Conservation (phyloP, 768 basidiomycete species). For the Lactarius vividus region DNA sequence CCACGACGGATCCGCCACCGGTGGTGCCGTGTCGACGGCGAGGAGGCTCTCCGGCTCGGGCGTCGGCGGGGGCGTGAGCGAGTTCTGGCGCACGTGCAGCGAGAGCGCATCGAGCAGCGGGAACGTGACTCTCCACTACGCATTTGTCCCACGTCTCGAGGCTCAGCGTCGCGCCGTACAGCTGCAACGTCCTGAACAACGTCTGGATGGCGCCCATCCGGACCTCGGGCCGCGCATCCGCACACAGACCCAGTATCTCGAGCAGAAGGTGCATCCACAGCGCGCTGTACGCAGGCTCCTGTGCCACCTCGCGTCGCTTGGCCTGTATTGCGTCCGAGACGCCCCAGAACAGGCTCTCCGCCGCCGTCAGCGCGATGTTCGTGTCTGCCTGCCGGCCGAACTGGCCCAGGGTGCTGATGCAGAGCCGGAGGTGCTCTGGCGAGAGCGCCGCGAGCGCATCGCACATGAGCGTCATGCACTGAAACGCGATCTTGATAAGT, state of each 20-base stretch:
- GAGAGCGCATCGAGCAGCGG: conserved; percentile 76
- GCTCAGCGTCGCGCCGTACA: conserved; percentile 87
- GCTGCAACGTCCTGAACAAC: conserved; percentile 87
- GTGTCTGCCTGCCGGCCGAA: conserved; percentile 94
- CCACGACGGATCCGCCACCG: conserved; percentile 52
- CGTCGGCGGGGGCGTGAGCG: conserved; percentile 17
- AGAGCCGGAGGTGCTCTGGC: conserved; percentile 76
- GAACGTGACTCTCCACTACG: conserved; percentile 87
- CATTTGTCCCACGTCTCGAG: conserved; percentile 85
- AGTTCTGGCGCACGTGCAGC: conserved; percentile 46
- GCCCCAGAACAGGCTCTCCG: conserved; percentile 91
- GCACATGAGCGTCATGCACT: conserved; percentile 90
- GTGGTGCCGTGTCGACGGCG: neutral
- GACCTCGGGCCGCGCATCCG: conserved; percentile 82
- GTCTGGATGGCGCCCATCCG: conserved; percentile 94
- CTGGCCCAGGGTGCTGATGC: conserved; percentile 86
- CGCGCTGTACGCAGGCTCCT: conserved; percentile 69
- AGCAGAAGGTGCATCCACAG: conserved; percentile 93
- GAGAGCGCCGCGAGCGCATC: conserved; percentile 86
- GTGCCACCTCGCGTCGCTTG: conserved; percentile 63
- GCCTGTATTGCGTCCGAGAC: conserved; percentile 94
- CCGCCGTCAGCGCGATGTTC: conserved; percentile 93
- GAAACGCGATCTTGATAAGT: conserved; percentile 90
- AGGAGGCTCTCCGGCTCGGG: conserved; percentile 20
- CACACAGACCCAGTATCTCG: conserved; percentile 79